Conservation (phyloP, 345 rosid genomes). For the Noccaea bulbosa region DNA sequence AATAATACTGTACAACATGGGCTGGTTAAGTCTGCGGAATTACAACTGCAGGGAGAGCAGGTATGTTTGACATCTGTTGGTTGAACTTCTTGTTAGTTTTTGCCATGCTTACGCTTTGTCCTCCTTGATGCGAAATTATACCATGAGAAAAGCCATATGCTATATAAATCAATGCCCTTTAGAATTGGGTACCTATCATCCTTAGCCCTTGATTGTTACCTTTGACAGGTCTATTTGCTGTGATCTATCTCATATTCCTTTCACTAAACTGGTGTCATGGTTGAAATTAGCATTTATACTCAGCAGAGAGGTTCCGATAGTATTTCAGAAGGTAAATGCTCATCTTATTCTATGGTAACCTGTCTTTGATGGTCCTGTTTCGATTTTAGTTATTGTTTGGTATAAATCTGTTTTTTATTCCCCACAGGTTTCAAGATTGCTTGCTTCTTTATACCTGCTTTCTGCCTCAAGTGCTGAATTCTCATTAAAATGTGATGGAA, state of each 20-base stretch:
- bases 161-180: slow-evolving; percentile 26
- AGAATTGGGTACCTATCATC: slow-evolving; percentile 16
- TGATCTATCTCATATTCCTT: slow-evolving; percentile 55
- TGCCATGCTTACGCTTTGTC: slow-evolving; percentile 17
- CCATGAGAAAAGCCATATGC: slow-evolving; percentile 22
- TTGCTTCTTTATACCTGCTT: slow-evolving; percentile 62
- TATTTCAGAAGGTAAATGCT: slow-evolving; percentile 73
- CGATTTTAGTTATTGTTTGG: slow-evolving; percentile 22
- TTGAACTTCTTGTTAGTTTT: slow-evolving; percentile 6
- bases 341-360: slow-evolving; percentile 14
- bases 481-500: slow-evolving; percentile 51
- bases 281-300: slow-evolving; percentile 79
- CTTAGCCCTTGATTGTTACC: slow-evolving; percentile 28
- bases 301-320: slow-evolving; percentile 72
- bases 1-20: slow-evolving; percentile 56
- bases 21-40: slow-evolving; percentile 67
- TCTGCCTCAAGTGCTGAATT: slow-evolving; percentile 57
- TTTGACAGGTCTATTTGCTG: slow-evolving; percentile 70
- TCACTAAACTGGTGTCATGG: slow-evolving; percentile 62
- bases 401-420: slow-evolving; percentile 20
- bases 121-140: slow-evolving; percentile 19
- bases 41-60: slow-evolving; percentile 56
- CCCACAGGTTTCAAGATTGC: slow-evolving; percentile 78
- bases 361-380: slow-evolving; percentile 20
- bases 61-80: slow-evolving; percentile 47